phyloP scores from a whole-genome alignment of 129 eudicot species.

The Ambrosia artemisiifolia region DNA sequence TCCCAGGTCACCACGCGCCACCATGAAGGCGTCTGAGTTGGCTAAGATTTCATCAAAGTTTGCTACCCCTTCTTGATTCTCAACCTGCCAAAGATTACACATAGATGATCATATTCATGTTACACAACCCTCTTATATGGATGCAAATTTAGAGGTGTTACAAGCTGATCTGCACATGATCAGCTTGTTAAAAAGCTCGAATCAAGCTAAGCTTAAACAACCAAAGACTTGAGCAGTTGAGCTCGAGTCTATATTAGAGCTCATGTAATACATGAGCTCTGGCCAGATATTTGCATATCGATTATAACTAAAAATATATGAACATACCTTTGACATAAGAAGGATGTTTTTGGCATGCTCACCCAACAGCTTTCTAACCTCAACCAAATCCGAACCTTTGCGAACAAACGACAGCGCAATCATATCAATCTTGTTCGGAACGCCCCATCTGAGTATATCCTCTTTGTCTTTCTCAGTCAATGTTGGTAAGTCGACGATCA shows the following conservation, averaged over 20 bases:
- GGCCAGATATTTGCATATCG: no score
- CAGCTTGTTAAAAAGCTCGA: no score
- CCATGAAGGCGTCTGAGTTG: slow-evolving; percentile 73
- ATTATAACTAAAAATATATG: not conserved
- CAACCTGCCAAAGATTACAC: slow-evolving; percentile 43
- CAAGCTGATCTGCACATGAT: no score
- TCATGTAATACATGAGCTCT: no score
- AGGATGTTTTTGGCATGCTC: slow-evolving; percentile 54
- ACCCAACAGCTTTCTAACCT: slow-evolving; percentile 67
- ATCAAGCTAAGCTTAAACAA: no score
- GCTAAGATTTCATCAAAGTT: slow-evolving; percentile 68
- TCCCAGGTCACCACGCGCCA: slow-evolving; percentile 71
- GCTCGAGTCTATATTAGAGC: no score
- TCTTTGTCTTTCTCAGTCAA: slow-evolving; percentile 71
- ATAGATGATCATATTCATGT: not conserved
- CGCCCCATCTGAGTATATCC: slow-evolving; percentile 69
- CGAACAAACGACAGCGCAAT: slow-evolving; percentile 76
- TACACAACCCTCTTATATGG: no score
- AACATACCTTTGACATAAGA: slow-evolving; percentile 69
- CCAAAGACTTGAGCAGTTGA: no score
- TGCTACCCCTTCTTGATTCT: slow-evolving; percentile 77
- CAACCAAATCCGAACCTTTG: slow-evolving; percentile 64
- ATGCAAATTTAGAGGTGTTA: no score
- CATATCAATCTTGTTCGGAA: slow-evolving; percentile 72
- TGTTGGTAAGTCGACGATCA: slow-evolving; percentile 71